Evolutionary conservation across 345 rosid species (phyloP), one percentile per base, ranked within the genome.

Genomic region (Salix dunnii): DNA sequence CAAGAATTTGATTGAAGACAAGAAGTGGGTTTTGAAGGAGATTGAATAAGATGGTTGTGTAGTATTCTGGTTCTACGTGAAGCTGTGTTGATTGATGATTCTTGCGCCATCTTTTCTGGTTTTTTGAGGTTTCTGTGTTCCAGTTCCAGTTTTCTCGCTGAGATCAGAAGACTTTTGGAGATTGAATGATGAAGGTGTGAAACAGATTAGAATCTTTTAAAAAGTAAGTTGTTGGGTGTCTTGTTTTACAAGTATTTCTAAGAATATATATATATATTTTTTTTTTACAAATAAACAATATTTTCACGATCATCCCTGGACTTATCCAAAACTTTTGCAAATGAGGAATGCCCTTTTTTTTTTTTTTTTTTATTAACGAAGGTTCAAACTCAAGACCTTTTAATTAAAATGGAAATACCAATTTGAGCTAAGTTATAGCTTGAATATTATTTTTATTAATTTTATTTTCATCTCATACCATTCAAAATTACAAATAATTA

Each of bases 51-150:
- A 84, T 95, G 99, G 78, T 90, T 81, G 48, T 82, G 67, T 16
- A 93, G 87, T 31, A 93, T 75, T 64, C 80, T 78, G 12, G 97
- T 61, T 55, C 97, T 86, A 18, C 78, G 85, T 0, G 87, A 55
- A 4, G 89, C 92, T 6, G 90, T 89, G 82, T 89, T 85, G 18
- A 28, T 10, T 4, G 76, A 71, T 7, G 72, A 63, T 48, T 62
- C 42, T 14, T 25, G 49, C 25, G 46, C 61, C 81, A 67, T 78
- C 1, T n/a, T 51, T 8, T 53, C 43, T 72, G 23, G 16, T 61
- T 25, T 16, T 65, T 16, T 0, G 35, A 60, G 28, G 4, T 4
- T n/a, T 8, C 61, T 9, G 16, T 23, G 28, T 23, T 53, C 62
- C 3, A 58, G 28, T 1, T 9, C 2, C 11, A 10, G 17, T 58